A percentile compares a stretch with the other conserved stretches of the same genome.
phyloP scores from a whole-genome alignment of 1,139 yeast species.

The Barnettozyma hawaiiensis region DNA sequence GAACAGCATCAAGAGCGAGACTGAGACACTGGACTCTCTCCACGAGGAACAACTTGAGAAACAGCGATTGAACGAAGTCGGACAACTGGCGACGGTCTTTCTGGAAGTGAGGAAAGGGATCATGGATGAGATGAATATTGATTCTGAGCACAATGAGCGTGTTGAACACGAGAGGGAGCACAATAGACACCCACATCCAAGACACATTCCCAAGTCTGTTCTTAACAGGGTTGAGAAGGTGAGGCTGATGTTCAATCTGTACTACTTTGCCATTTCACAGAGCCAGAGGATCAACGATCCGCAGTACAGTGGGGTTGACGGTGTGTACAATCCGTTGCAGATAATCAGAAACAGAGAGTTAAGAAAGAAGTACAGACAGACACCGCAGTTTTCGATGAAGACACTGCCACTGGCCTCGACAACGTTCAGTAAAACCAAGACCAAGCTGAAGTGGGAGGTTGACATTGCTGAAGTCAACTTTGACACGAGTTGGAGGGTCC shows the following conservation, averaged over 20 bases:
- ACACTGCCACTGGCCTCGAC: conserved; percentile 47
- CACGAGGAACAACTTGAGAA: conserved; percentile 2
- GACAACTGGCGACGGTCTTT: conserved; percentile 39
- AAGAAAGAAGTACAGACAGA: conserved; percentile 38
- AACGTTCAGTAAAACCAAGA: conserved; percentile 42
- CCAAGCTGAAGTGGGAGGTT: conserved; percentile 54
- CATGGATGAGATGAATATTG: conserved; percentile 38
- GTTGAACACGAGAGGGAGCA: conserved; percentile 18
- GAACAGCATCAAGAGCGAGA: neutral
- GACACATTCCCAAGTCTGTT: conserved; percentile 35
- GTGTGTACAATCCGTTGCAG: conserved; percentile 76
- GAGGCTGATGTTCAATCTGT: conserved; percentile 43
- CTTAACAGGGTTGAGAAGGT: conserved; percentile 49
- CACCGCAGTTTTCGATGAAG: conserved; percentile 26
- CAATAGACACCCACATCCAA: conserved; percentile 12
- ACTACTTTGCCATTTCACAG: conserved; percentile 45
- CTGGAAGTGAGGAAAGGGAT: conserved; percentile 40
- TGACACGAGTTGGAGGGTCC: conserved; percentile 61
- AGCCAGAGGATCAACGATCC: conserved; percentile 26
- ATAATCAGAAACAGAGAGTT: conserved; percentile 64
- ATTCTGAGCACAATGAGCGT: conserved; percentile 16
- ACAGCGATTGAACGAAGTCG: conserved; percentile 32
- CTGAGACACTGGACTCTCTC: neutral
- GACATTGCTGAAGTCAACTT: conserved; percentile 56
- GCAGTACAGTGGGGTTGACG: conserved; percentile 43